Evolutionary conservation across 495 filamentous ascomycete species (phyloP).

Genomic region (Neurospora sp.): DNA sequence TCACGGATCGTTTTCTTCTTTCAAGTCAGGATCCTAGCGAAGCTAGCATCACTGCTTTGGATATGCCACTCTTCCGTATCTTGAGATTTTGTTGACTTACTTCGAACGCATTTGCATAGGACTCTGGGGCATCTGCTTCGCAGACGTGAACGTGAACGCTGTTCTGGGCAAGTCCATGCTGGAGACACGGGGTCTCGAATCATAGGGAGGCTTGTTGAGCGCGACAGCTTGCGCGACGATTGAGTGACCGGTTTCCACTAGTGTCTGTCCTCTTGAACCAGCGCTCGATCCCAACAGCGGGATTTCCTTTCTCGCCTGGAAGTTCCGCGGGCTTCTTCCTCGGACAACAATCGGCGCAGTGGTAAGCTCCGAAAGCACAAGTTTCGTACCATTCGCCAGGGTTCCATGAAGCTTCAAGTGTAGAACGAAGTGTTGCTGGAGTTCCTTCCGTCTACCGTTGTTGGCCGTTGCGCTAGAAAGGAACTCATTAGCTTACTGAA

Average conservation of each 20-base stretch:
- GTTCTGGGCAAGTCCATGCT: slow-evolving; percentile 40
- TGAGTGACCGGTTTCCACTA: slow-evolving; percentile 36
- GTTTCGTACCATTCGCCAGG: slow-evolving; percentile 56
- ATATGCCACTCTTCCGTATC: background rate
- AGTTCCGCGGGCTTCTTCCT: slow-evolving; percentile 70
- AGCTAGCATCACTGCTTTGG: background rate
- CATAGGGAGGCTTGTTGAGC: slow-evolving; percentile 39
- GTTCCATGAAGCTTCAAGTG: slow-evolving; percentile 65
- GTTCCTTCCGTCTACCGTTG: slow-evolving; percentile 67
- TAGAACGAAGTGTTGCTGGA: slow-evolving; percentile 75
- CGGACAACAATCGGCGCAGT: slow-evolving; percentile 71
- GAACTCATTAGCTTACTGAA: slow-evolving; percentile 10
- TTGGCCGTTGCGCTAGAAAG: slow-evolving; percentile 47
- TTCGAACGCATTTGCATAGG: slow-evolving; percentile 44
- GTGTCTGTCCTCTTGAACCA: slow-evolving; percentile 50
- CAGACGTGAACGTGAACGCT: slow-evolving; percentile 44
- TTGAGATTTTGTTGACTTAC: slow-evolving; percentile 22
- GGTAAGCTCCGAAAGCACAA: slow-evolving; percentile 58
- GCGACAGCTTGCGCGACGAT: slow-evolving; percentile 37
- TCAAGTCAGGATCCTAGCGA: background rate
- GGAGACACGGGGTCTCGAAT: slow-evolving; percentile 33
- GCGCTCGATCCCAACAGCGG: slow-evolving; percentile 62
- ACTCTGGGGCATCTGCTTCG: slow-evolving; percentile 38
- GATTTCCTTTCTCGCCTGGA: slow-evolving; percentile 67
- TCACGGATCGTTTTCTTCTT: background rate